These are phyloP conservation scores for Atalantia buxifolia DNA, from an alignment of 345 rosid genomes.

Conservation along the genomic window DNA sequence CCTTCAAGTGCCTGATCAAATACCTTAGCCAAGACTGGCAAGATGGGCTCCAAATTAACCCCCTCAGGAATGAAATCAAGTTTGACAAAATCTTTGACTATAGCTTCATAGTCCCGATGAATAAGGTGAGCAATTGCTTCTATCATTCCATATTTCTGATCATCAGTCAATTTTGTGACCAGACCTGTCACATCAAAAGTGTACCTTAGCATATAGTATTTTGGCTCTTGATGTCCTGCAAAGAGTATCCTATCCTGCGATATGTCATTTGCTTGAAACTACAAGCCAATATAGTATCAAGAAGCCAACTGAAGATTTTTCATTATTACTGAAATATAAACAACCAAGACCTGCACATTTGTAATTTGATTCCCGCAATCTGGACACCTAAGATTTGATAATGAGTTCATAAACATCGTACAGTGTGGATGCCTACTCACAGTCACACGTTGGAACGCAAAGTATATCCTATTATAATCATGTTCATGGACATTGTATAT, in stretches of 20 bases:
- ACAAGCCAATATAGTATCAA: slow-evolving; percentile 6
- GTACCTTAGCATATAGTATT: slow-evolving; percentile 10
- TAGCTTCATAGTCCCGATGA: slow-evolving; percentile 84
- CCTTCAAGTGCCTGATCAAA: slow-evolving; percentile 99
- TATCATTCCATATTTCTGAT: slow-evolving; percentile 97
- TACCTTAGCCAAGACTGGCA: slow-evolving; percentile 93
- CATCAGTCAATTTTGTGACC: slow-evolving; percentile 89
- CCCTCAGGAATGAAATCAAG: slow-evolving; percentile 95
- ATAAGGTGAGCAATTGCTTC: slow-evolving; percentile 98
- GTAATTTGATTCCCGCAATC: neutral
- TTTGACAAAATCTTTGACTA: slow-evolving; percentile 91
- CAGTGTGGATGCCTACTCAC: neutral
- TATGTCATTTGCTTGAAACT: neutral
- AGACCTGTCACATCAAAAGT: slow-evolving; percentile 53
- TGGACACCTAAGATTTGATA: neutral
- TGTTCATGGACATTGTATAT: neutral
- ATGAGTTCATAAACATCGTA: neutral
- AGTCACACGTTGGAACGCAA: neutral
- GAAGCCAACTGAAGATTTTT: neutral
- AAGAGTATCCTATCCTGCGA: neutral
- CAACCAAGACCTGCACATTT: neutral
- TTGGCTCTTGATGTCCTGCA: neutral
- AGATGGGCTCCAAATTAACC: slow-evolving; percentile 88
- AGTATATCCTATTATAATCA: neutral
- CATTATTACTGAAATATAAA: neutral